Evolutionary conservation across 2,329 filamentous ascomycete species (phyloP).

Genomic region (Meredithiella fracta): DNA sequence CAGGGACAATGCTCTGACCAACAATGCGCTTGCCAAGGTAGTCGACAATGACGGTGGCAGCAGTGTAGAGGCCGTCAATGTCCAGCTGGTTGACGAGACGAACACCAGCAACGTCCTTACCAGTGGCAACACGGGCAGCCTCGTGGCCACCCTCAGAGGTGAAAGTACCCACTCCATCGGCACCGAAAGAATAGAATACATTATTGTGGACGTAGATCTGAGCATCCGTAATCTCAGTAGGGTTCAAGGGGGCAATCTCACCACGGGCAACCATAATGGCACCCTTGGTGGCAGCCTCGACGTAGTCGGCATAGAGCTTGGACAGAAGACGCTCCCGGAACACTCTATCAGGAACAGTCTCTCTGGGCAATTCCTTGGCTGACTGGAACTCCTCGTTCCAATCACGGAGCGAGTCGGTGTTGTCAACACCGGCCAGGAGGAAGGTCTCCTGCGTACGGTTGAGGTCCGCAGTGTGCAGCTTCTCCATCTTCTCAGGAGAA

Average conservation of each 20-base stretch:
- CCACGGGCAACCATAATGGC: conserved; percentile 84
- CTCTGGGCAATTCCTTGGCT: conserved; percentile 82
- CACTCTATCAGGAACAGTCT: conserved; percentile 85
- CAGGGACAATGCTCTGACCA: conserved; percentile 92
- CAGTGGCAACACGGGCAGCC: conserved; percentile 84
- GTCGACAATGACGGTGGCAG: conserved; percentile 89
- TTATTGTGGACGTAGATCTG: conserved; percentile 99
- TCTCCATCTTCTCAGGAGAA: conserved; percentile 43
- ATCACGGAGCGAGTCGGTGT: conserved; percentile 82
- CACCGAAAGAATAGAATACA: conserved; percentile 97
- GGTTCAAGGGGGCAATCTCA: conserved; percentile 85
- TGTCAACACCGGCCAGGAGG: conserved; percentile 77
- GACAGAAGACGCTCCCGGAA: conserved; percentile 88
- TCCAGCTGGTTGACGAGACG: conserved; percentile 94
- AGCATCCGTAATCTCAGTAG: conserved; percentile 78
- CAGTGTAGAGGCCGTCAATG: conserved; percentile 84
- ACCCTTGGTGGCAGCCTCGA: conserved; percentile 81
- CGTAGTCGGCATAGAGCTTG: conserved; percentile 95
- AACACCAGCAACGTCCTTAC: conserved; percentile 90
- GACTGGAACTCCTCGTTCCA: conserved; percentile 99
- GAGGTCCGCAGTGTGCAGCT: conserved; percentile 63
- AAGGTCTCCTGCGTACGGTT: conserved; percentile 87
- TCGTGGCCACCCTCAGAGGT: conserved; percentile 93
- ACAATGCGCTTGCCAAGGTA: conserved; percentile 96
- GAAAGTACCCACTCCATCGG: conserved; percentile 93